Percentiles rank a stretch among this genome's conserved stretches.
These are phyloP conservation scores for Perkinsus chesapeaki DNA, from an alignment of 169 alveolate species.

Conservation along the genomic window DNA sequence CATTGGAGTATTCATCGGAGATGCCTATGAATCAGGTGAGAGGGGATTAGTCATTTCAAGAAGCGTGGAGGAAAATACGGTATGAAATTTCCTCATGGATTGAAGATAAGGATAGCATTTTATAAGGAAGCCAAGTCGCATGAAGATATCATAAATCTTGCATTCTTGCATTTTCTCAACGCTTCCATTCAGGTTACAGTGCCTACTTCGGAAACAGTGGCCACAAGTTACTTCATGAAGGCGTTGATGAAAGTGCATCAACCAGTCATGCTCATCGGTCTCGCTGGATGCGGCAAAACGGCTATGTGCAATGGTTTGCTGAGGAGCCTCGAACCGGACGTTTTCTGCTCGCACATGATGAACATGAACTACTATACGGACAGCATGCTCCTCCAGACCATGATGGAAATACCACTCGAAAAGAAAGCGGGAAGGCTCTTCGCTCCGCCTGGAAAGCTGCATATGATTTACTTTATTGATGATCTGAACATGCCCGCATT, in stretches of 20 bases:
- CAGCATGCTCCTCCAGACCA: conserved; percentile 74
- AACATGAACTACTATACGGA: conserved; percentile 88
- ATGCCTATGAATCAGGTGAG: not conserved
- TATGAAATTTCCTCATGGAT: not conserved
- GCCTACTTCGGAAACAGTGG: conserved; percentile 78
- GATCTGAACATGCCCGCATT: conserved; percentile 91
- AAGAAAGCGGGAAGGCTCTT: conserved; percentile 88
- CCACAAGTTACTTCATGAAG: conserved; percentile 75
- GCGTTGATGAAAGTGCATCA: conserved; percentile 64
- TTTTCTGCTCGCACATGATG: conserved; percentile 56
- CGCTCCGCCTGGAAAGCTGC: conserved; percentile 87
- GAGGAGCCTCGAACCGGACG: conserved; percentile 56
- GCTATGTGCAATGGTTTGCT: conserved; percentile 74
- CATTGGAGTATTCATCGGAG: conserved; percentile 25
- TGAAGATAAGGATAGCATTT: not conserved
- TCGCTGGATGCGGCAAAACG: conserved; percentile 91
- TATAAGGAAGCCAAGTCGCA: too few species aligned
- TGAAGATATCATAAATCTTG: too few species aligned
- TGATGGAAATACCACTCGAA: conserved; percentile 70
- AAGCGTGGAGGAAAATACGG: not conserved
- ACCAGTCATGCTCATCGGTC: conserved; percentile 79
- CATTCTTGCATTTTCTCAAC: too few species aligned
- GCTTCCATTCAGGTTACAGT: conserved; percentile 69
- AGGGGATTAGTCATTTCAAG: not conserved
- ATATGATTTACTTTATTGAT: conserved; percentile 85